Evolutionary conservation across 2,329 filamentous ascomycete genomes (phyloP).

Genomic region (Parasarocladium wereldwijsianum): DNA sequence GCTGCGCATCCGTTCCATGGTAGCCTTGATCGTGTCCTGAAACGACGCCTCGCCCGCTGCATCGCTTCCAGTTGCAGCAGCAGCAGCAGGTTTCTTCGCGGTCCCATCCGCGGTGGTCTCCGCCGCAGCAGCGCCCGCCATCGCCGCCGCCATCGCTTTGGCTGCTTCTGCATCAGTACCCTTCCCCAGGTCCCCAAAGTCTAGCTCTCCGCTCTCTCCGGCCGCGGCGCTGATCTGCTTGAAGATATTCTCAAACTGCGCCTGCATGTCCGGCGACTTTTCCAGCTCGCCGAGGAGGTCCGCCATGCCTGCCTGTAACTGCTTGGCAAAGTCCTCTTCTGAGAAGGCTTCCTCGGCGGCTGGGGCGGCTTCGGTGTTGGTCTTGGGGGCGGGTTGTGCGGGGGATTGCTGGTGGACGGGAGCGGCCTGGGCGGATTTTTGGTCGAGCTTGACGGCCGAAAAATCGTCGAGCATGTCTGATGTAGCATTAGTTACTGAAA

Average conservation of each 20-base stretch:
- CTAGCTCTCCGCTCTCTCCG: no score
- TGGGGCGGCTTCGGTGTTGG: slow-evolving; percentile 10
- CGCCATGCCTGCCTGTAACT: slow-evolving; percentile 84
- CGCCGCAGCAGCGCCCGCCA: slow-evolving; percentile 10
- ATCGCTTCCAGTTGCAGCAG: slow-evolving; percentile 18
- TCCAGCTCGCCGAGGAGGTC: slow-evolving; percentile 62
- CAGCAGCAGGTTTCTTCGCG: slow-evolving; percentile 11
- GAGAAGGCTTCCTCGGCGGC: slow-evolving; percentile 28
- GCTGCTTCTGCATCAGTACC: slow-evolving; percentile 11
- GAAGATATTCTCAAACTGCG: slow-evolving; percentile 65
- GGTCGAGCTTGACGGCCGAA: slow-evolving; percentile 42
- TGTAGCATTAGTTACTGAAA: slow-evolving; percentile 5
- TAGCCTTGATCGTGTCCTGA: slow-evolving; percentile 81
- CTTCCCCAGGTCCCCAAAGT: no score
- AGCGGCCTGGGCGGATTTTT: slow-evolving; percentile 11
- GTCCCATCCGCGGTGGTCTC: slow-evolving; percentile 6
- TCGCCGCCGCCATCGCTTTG: slow-evolving; percentile 14
- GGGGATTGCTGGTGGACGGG: slow-evolving; percentile 10
- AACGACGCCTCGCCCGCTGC: slow-evolving; percentile 52
- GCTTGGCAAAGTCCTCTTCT: slow-evolving; percentile 70
- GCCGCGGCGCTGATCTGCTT: slow-evolving; percentile 51
- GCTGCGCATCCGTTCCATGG: slow-evolving; percentile 90
- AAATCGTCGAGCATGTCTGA: slow-evolving; percentile 90
- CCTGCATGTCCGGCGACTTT: slow-evolving; percentile 56
- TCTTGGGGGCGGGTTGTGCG: slow-evolving; percentile 16